Conservation (phyloP, 768 basidiomycete genomes). For the Phlebiopsis flavidoalba region DNA sequence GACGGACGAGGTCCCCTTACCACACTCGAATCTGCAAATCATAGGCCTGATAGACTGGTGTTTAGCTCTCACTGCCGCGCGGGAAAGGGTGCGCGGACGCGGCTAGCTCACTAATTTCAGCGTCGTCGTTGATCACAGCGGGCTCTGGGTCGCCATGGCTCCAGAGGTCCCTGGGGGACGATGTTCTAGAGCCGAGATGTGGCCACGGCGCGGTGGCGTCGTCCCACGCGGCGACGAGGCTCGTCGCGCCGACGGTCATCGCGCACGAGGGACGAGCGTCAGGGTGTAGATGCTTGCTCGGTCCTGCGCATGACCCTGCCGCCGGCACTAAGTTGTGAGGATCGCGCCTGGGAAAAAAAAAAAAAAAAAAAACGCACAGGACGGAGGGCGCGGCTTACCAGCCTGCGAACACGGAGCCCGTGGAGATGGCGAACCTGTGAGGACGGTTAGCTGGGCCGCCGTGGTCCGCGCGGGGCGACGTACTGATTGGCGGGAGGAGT, state of each 20-base stretch:
- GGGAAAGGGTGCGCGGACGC: neutral
- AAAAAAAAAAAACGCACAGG: too few relatives aligned
- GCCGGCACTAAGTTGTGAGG: constrained; percentile 10
- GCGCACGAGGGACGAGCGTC: constrained; percentile 62
- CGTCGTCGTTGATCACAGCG: constrained; percentile 83
- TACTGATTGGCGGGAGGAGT: constrained; percentile 90
- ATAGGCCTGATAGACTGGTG: constrained; percentile 65
- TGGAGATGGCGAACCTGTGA: constrained; percentile 69
- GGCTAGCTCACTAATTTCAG: constrained; percentile 62
- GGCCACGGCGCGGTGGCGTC: constrained; percentile 50
- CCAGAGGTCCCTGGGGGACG: constrained; percentile 79
- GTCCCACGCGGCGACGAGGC: constrained; percentile 63
- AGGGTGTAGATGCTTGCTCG: constrained; percentile 79
- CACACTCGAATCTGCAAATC: constrained; percentile 80
- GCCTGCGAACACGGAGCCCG: constrained; percentile 84
- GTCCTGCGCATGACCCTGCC: constrained; percentile 80
- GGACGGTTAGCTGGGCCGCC: neutral
- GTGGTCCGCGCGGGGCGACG: constrained; percentile 21
- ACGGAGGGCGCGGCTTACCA: constrained; percentile 41
- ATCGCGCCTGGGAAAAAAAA: neutral
- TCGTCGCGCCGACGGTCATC: constrained; percentile 53
- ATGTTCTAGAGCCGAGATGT: constrained; percentile 79
- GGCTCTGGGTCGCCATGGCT: constrained; percentile 74
- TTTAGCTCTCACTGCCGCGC: neutral
- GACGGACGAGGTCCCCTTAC: constrained; percentile 76